Percentiles rank a stretch among this genome's conserved stretches.
Conservation (phyloP, 2,329 filamentous ascomycete genomes). For the Pseudonectria buxi region DNA sequence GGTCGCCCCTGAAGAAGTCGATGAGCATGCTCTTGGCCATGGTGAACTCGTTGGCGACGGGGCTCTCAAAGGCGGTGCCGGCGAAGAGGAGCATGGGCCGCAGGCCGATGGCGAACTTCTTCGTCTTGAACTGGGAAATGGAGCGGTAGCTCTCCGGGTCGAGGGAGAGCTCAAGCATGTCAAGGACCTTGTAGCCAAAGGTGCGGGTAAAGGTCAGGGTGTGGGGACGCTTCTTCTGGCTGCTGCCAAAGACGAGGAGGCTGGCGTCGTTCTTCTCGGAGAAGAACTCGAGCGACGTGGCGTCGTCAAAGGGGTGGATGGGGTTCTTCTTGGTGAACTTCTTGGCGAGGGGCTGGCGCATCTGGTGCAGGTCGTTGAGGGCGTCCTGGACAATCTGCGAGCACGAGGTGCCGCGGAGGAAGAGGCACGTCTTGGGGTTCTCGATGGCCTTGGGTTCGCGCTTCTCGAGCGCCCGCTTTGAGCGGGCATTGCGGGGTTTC, state of each 20-base stretch:
- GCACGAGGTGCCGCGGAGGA: slow-evolving; percentile 81
- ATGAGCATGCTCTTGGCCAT: slow-evolving; percentile 80
- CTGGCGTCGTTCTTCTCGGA: slow-evolving; percentile 92
- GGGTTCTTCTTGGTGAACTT: slow-evolving; percentile 97
- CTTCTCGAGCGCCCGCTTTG: slow-evolving; percentile 90
- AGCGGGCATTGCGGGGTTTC: slow-evolving; percentile 69
- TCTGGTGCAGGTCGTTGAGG: slow-evolving; percentile 73
- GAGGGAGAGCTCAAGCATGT: slow-evolving; percentile 89
- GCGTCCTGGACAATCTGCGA: slow-evolving; percentile 78
- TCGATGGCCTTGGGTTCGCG: slow-evolving; percentile 83
- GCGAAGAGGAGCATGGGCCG: slow-evolving; percentile 90
- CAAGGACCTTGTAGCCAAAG: slow-evolving; percentile 80
- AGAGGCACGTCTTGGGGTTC: slow-evolving; percentile 82
- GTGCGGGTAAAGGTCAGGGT: slow-evolving; percentile 75
- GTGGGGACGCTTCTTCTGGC: slow-evolving; percentile 94
- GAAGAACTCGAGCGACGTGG: slow-evolving; percentile 87
- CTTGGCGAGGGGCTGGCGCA: slow-evolving; percentile 78
- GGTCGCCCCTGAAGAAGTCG: slow-evolving; percentile 80
- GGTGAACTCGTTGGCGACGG: slow-evolving; percentile 71
- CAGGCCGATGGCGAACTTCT: slow-evolving; percentile 70
- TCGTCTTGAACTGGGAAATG: slow-evolving; percentile 68
- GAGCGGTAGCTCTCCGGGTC: slow-evolving; percentile 66
- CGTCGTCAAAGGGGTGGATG: slow-evolving; percentile 90
- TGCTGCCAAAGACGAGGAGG: slow-evolving; percentile 75
- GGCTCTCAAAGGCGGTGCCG: slow-evolving; percentile 79